Base-by-base conservation (phyloP, 129 eudicot genomes). In the Helichrysum umbraculigerum region DNA sequence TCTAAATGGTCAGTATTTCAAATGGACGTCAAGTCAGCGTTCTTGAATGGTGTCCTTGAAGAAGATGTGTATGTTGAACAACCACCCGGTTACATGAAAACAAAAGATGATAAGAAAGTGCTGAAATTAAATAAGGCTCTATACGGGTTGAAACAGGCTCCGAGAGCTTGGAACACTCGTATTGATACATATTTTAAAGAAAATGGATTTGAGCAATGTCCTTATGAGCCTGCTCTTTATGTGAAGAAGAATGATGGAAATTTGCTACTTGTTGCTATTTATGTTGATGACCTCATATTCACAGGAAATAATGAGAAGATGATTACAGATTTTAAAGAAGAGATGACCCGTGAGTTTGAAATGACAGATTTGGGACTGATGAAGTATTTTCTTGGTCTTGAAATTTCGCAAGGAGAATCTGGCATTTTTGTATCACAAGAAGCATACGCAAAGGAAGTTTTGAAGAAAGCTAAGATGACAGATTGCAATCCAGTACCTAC, bases 281-380 rank as follows among this genome's bases (percentile, higher is more conserved):
- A 65, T 17, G 70, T 34, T 14, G 70, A 66, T 66, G 70, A 66
- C 34, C 70, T 17, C 72, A 67, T 67, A 7, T 67, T 37, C 15
- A 44, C 19, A 17, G 4, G 39, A 10, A 70, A 70, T 28, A 28
- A 70, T 5, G 19, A 69, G 61, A 21, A 14, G 74, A 70, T 44
- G 28, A 25, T 25, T 3, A 21, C 15, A 0, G 4, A 69, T 11
- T 69, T 69, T 42, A 69, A 69, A 7, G 39, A 44, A 42, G 25
- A 37, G 29, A 44, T 69, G 21, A 69, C 5, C 22, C 59, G 4
- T 9, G 20, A 69, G 35, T 42, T 69, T 44, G 59, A 42, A 33
- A 68, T 42, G 58, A 68, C 58, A 1, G 20, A 68, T 5, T 42
- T 68, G 58, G 73, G 73, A 14, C 35, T 68, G 4, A 68, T 22